These are phyloP conservation scores for Olyra latifolia DNA, from an alignment of 176 grass and related monocot genomes.

Conservation along the genomic window DNA sequence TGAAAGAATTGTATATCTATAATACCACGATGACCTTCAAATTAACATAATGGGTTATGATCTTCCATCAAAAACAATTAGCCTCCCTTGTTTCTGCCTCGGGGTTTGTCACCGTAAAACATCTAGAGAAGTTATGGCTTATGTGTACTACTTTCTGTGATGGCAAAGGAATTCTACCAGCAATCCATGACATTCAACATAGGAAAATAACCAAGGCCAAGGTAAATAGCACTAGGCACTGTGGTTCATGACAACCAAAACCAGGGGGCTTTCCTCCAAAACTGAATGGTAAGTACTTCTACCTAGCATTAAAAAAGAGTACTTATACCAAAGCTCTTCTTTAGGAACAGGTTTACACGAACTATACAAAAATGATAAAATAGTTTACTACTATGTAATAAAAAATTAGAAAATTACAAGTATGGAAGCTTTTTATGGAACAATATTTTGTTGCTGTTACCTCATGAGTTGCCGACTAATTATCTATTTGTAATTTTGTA, in stretches of 20 bases:
- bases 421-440: not conserved
- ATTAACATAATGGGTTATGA: slow-evolving; percentile 24
- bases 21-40: slow-evolving; percentile 26
- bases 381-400: not conserved
- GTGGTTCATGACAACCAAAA: not conserved
- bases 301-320: no score
- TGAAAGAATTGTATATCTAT: not conserved
- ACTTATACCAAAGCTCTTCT: not conserved
- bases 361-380: not conserved
- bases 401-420: not conserved
- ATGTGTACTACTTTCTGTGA: not conserved
- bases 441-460: not conserved
- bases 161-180: not conserved
- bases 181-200: not conserved
- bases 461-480: not conserved
- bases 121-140: not conserved
- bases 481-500: not conserved
- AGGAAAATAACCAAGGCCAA: not conserved
- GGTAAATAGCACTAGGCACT: not conserved
- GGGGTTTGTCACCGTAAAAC: not conserved
- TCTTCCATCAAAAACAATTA: not conserved
- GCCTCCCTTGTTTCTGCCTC: not conserved
- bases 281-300: not conserved
- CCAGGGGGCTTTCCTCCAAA: not conserved
- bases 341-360: not conserved